Conservation (phyloP, 192 early-diverging fungal genomes). For the Coemansia sp. region DNA sequence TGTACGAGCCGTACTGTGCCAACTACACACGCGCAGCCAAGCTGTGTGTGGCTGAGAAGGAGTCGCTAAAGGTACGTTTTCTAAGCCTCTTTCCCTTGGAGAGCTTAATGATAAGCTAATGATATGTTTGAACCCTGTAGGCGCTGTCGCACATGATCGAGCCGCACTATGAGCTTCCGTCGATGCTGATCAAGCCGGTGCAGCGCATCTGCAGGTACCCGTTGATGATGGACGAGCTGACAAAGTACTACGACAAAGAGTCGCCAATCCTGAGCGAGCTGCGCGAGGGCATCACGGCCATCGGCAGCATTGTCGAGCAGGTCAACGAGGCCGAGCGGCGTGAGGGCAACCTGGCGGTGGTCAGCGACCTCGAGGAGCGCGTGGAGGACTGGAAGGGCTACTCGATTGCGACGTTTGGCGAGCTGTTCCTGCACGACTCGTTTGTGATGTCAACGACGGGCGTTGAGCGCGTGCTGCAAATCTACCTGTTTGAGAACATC, state of each 20-base stretch:
- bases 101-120: background rate
- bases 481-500: slow-evolving; percentile 93
- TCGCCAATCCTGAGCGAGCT: slow-evolving; percentile 64
- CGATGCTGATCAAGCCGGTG: slow-evolving; percentile 94
- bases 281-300: slow-evolving; percentile 69
- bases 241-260: slow-evolving; percentile 62
- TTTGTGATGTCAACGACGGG: slow-evolving; percentile 81
- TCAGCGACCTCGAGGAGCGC: slow-evolving; percentile 74
- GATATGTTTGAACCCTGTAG: slow-evolving; percentile 24
- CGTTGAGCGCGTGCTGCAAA: slow-evolving; percentile 74
- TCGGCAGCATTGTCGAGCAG: slow-evolving; percentile 82
- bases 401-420: slow-evolving; percentile 71
- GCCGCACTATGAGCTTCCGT: slow-evolving; percentile 82
- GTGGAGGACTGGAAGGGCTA: slow-evolving; percentile 94
- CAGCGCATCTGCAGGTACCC: slow-evolving; percentile 99
- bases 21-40: slow-evolving; percentile 82
- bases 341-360: slow-evolving; percentile 82
- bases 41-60: slow-evolving; percentile 64
- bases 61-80: slow-evolving; percentile 58
- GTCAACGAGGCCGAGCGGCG: slow-evolving; percentile 90
- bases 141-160: slow-evolving; percentile 70
- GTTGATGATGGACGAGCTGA: slow-evolving; percentile 64
- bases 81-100: background rate
- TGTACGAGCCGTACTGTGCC: slow-evolving; percentile 92
- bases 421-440: slow-evolving; percentile 80